Conservation (phyloP, 2,329 filamentous ascomycete species). For the Botrytis hyacinthi region DNA sequence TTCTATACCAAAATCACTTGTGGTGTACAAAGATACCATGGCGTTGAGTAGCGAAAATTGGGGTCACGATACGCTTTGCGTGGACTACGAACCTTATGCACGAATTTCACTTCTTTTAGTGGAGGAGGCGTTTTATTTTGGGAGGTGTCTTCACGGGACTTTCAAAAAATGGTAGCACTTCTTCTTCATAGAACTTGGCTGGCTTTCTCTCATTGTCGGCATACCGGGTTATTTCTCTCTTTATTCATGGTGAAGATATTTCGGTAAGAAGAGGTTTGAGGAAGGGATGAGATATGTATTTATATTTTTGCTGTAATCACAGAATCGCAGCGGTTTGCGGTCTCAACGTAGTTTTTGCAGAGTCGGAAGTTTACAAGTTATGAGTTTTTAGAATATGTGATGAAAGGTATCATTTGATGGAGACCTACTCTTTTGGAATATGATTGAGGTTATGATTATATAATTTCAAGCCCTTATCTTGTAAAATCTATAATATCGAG, state of each 20-base stretch:
- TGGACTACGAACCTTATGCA: conserved; percentile 25
- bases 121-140: conserved; percentile 29
- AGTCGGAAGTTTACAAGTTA: background rate
- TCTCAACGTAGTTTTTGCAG: conserved; percentile 1
- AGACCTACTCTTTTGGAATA: background rate
- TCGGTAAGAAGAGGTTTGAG: conserved; percentile 7
- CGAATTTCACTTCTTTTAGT: conserved; percentile 22
- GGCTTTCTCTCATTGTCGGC: conserved; percentile 21
- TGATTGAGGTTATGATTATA: background rate
- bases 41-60: conserved; percentile 32
- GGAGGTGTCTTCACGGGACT: conserved; percentile 22
- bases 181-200: conserved; percentile 23
- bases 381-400: background rate
- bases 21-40: conserved; percentile 31
- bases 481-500: background rate
- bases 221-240: conserved; percentile 19
- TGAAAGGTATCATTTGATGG: background rate
- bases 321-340: background rate
- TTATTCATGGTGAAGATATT: conserved; percentile 19
- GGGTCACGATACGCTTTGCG: conserved; percentile 19
- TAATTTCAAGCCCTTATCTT: background rate
- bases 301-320: conserved; percentile 17
- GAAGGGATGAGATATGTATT: conserved; percentile 17
- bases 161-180: conserved; percentile 24
- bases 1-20: conserved; percentile 29